A percentile compares a stretch with the other conserved stretches of the same genome.
These are phyloP conservation scores for Smithsoniella earleae DNA, from an alignment of 163 green algal species.

Conservation along the genomic window DNA sequence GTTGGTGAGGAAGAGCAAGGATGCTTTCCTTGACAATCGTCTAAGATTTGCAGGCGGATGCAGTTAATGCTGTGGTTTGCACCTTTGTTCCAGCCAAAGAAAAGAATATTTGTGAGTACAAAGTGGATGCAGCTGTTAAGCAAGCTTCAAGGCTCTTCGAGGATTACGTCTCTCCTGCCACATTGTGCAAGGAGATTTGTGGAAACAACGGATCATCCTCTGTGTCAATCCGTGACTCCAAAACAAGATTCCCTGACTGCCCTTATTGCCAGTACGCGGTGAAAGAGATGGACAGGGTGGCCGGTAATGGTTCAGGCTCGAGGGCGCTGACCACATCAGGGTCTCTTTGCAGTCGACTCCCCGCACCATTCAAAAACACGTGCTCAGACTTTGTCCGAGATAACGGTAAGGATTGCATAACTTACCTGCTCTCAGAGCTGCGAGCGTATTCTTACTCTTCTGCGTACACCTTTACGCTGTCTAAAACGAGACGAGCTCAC, in stretches of 20 bases:
- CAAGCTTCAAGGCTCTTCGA: not conserved
- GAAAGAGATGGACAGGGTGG: not conserved
- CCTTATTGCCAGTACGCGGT: not conserved
- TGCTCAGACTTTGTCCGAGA: not conserved
- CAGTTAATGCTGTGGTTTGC: not conserved
- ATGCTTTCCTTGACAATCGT: no score
- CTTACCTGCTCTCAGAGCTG: no score
- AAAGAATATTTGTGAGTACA: not conserved
- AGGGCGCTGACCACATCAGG: not conserved
- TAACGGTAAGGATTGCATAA: not conserved
- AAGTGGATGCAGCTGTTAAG: not conserved
- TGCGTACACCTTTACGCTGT: no score
- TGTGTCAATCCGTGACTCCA: not conserved
- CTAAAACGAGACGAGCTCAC: no score
- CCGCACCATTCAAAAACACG: not conserved
- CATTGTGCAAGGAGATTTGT: not conserved
- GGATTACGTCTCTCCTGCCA: constrained; percentile 4
- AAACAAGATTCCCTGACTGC: not conserved
- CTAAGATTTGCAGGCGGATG: not conserved
- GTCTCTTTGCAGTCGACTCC: not conserved
- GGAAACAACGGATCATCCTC: not conserved
- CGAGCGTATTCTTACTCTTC: no score
- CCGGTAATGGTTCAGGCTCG: no score
- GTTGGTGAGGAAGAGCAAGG: no score
- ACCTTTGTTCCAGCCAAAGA: not conserved